phyloP scores from a whole-genome alignment of 2,329 filamentous ascomycete genomes.

The Nothophaeocryptopus gaeumannii region DNA sequence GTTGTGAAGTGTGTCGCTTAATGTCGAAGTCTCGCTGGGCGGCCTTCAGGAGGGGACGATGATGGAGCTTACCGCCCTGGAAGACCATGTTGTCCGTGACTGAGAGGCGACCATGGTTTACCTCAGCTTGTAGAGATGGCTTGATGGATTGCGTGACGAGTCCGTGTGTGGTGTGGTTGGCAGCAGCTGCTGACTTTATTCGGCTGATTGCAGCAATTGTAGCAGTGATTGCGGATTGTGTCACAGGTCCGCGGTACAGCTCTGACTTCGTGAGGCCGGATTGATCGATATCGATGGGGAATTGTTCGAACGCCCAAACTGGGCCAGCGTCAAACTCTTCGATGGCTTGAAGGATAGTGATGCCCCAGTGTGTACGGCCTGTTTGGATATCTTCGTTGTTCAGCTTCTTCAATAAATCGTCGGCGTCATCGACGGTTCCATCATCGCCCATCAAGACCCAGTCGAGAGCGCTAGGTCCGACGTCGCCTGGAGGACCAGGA shows the following conservation, averaged over 20 bases:
- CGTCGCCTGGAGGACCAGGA: slow-evolving; percentile 44
- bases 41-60: slow-evolving; percentile 42
- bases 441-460: slow-evolving; percentile 47
- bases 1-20: slow-evolving; percentile 35
- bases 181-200: slow-evolving; percentile 32
- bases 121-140: slow-evolving; percentile 28
- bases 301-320: slow-evolving; percentile 47
- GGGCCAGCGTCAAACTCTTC: slow-evolving; percentile 45
- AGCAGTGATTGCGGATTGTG: slow-evolving; percentile 39
- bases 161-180: background rate
- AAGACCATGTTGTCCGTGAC: slow-evolving; percentile 38
- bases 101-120: slow-evolving; percentile 32
- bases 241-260: slow-evolving; percentile 42
- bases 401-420: slow-evolving; percentile 31
- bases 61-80: slow-evolving; percentile 38
- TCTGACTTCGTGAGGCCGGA: slow-evolving; percentile 41
- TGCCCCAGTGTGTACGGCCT: slow-evolving; percentile 44
- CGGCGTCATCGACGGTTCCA: slow-evolving; percentile 35
- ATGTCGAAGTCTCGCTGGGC: slow-evolving; percentile 40
- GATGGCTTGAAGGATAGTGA: slow-evolving; percentile 42
- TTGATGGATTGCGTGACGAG: slow-evolving; percentile 5
- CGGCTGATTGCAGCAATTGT: slow-evolving; percentile 39
- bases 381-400: slow-evolving; percentile 22
- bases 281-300: slow-evolving; percentile 42
- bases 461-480: slow-evolving; percentile 43